Base-by-base conservation (phyloP, 352 stramenopile genomes). In the Pythium brachiatum region DNA sequence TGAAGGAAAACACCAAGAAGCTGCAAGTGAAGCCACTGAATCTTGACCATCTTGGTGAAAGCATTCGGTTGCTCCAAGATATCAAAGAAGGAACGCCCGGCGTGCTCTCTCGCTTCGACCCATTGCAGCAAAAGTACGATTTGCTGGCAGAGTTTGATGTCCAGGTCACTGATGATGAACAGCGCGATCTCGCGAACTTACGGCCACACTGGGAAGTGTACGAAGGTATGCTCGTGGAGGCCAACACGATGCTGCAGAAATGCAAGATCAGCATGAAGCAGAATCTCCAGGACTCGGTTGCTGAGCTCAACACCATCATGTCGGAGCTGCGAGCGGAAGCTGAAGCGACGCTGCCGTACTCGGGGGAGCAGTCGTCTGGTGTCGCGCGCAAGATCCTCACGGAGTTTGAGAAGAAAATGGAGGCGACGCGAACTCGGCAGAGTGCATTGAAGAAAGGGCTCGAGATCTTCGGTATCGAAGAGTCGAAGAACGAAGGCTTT, bases 211-310 rank as follows among this genome's bases (percentile, higher is more conserved):
- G 90, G 89, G 80, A 96, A 59, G 66, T 72, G 4, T 98, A 96
- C 57, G 81, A 96, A 62, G 72, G 70, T 8, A 91, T 94, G 78
- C 68, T 97, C 18, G 74, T 88, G 3, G 82, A 96, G 46, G 82
- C 88, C 0, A 94, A 97, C 44, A 83, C 84, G 26, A 93, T 95
- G 77, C 64, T 98, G 31, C 89, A 97, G 52, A 96, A 97, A 58
- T 93, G 85, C 70, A 98, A 98, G 76, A 69, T 96, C 20, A 97
- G 89, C 53, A 98, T 98, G 95, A 98, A 98, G 68, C 88, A 97
- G 62, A 97, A 96, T 38, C 72, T 98, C 2, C 91, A 98, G 64
- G 89, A 94, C 57, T 94, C 83, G 2, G 83, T 98, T 11, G 79
- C 81, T 0, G 88, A 94, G 60, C 72, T 97, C 23, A 92, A 92